Conservation (phyloP, 106 monocot species). For the Acorus calamus region DNA sequence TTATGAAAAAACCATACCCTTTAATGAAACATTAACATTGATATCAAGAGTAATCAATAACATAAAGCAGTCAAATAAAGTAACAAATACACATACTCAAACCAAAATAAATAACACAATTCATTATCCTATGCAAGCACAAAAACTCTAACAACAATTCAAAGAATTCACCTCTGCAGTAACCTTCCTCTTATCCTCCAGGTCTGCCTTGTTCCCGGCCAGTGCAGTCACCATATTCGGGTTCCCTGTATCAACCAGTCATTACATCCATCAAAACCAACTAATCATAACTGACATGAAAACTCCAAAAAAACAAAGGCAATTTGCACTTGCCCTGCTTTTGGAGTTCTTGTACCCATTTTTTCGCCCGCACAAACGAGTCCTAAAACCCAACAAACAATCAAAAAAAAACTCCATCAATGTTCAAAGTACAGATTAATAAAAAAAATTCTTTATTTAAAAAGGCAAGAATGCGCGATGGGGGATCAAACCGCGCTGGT, state of each 20-base stretch:
- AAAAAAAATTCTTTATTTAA: not conserved
- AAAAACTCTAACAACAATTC: too few relatives aligned
- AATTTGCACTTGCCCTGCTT: conserved; percentile 52
- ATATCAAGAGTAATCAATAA: too few relatives aligned
- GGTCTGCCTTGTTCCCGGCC: conserved; percentile 55
- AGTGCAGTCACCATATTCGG: conserved; percentile 58
- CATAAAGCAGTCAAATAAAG: too few relatives aligned
- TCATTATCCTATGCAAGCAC: too few relatives aligned
- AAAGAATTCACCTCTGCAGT: conserved; percentile 18
- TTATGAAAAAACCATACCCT: too few relatives aligned
- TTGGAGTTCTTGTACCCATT: conserved; percentile 87
- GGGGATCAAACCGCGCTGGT: conserved; percentile 43
- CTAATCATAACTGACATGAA: too few relatives aligned
- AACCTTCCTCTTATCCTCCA: conserved; percentile 60
- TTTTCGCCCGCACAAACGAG: conserved; percentile 78
- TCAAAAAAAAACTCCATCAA: not conserved
- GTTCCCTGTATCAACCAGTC: conserved; percentile 29
- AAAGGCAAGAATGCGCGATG: too few relatives aligned
- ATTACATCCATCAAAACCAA: too few relatives aligned
- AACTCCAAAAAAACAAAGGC: not conserved
- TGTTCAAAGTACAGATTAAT: too few relatives aligned
- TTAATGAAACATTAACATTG: too few relatives aligned
- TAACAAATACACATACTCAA: too few relatives aligned
- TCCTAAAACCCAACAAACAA: conserved; percentile 30
- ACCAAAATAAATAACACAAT: too few relatives aligned